Base-by-base conservation (phyloP, 352 stramenopile species). In the Phytophthora pseudosyringae region DNA sequence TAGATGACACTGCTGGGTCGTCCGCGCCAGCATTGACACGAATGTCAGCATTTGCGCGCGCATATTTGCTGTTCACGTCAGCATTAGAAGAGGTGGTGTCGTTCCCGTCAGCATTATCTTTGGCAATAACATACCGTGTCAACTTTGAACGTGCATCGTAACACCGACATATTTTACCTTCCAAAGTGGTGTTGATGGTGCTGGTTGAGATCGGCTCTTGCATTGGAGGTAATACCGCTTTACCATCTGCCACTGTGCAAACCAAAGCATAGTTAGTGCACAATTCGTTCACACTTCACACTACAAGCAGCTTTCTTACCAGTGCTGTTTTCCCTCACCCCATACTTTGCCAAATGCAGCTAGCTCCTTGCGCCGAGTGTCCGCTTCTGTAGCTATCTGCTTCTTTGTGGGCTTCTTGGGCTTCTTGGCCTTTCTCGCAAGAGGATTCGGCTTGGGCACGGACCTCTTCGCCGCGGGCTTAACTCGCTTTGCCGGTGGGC, bases 271-370 rank as follows among this genome's bases (percentile, higher is more conserved):
- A 35, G 31, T 35, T 11, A 35, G 31, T 35, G 3, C 31, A 35
- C 1, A 35, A 1, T 4, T 35, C 31, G 6, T 11, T 35, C 31
- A 11, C 5, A 7, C 5, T 35, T n/a, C n/a, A n/a, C n/a, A 35
- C 5, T 36, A 21, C 21, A 21, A 21, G 21, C 21, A 21, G 21
- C 21, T 21, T 21, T 21, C 21, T 21, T 38, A 45, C 39, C 52
- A 6, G 52, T 51, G 31, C 3, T 39, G 40, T 59, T 59, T 59
- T 1, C n/a, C 26, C 1, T 25, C 7, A 7, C 31, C 53, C 53
- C 53, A 61, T 11, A 46, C 32, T 7, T 61, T 61, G 13, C 33
- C 53, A 44, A 61, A 53, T 13, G 13, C 53, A 29, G 53, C 35
- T 3, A 59, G 12, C 8, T 36, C 36, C 6, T 26, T 9, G 21